Base-by-base conservation (phyloP, 192 early-diverging fungal species). In the Dissophora ornata region DNA sequence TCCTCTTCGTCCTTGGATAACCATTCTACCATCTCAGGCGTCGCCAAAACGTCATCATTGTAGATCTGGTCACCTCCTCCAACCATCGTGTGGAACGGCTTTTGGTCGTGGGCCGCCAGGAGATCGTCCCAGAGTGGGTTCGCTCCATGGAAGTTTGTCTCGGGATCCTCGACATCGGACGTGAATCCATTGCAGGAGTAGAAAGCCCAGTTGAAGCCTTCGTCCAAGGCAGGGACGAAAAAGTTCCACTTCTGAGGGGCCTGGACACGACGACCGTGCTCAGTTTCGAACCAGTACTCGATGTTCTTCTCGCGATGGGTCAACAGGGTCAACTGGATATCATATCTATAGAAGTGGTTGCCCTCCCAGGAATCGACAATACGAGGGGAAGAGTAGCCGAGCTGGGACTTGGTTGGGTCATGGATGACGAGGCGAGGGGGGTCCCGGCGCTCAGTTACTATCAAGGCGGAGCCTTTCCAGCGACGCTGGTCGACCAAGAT, bases 31-130 rank as follows among this genome's bases (percentile, higher is more conserved):
- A 62, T 67, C 52, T 77, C 73, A 5, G 57, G 57, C 1, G 49
- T 55, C 10, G 73, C 73, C 44, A 77, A 36, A 9, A 92, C 69
- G 54, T 80, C 75, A 68, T 92, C 91, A 42, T 86, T 71, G 52
- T 92, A 92, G 30, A 92, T 80, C 71, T 92, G 91, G 79, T 92
- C 91, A 57, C 91, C 91, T 26, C 91, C 91, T 56, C 91, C 90
- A 50, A 92, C 67, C 79, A 90, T 84, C 21, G 87, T 81, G 57
- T 92, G 91, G 82, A 90, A 88, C n/a, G 89, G 89, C 64, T 82
- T 78, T 16, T 46, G 48, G 16, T 81, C 81, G 69, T 90, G 89
- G 53, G 88, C 83, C 29, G 71, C 69, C 70, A 90, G 62, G 16
- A 90, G 77, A 82, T 92, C 91, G 54, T 89, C 84, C 91, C 91